Conservation (phyloP, 257 asterid species). For the Petrea volubilis region DNA sequence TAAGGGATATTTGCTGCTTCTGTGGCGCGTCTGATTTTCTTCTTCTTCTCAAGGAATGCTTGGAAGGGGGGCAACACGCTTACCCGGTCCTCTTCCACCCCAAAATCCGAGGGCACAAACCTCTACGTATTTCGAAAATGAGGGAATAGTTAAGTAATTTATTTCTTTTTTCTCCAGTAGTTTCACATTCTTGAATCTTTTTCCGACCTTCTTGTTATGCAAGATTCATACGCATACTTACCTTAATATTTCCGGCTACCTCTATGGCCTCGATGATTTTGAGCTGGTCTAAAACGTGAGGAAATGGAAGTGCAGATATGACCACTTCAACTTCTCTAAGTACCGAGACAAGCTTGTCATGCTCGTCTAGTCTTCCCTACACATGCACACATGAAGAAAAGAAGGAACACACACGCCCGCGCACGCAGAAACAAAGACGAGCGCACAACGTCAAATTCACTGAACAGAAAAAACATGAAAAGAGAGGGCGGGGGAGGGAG, state of each 20-base stretch:
- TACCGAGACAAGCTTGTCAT: slow-evolving; percentile 42
- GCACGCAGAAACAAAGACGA: background rate
- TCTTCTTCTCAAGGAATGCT: slow-evolving; percentile 45
- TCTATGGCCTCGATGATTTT: slow-evolving; percentile 57
- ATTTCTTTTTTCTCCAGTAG: too few relatives aligned
- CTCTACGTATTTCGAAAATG: slow-evolving; percentile 30
- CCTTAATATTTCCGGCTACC: slow-evolving; percentile 54
- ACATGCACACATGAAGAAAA: background rate
- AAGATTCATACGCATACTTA: background rate
- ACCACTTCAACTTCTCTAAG: slow-evolving; percentile 52
- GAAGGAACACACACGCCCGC: too few relatives aligned
- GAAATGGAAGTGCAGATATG: slow-evolving; percentile 46
- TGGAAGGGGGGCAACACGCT: slow-evolving; percentile 46
- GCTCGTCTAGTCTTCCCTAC: slow-evolving; percentile 50
- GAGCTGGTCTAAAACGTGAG: slow-evolving; percentile 53
- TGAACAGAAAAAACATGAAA: too few relatives aligned
- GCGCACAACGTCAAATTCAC: background rate
- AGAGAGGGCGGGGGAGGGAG: too few relatives aligned
- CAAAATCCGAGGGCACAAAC: slow-evolving; percentile 58
- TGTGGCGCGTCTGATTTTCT: slow-evolving; percentile 45
- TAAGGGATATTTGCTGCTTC: slow-evolving; percentile 51
- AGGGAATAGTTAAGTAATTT: too few relatives aligned
- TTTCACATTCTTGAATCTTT: too few relatives aligned
- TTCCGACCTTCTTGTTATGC: too few relatives aligned
- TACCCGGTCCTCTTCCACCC: slow-evolving; percentile 51